Evolutionary conservation across 257 asterid genomes (phyloP).

Genomic region (Solanum chilense): DNA sequence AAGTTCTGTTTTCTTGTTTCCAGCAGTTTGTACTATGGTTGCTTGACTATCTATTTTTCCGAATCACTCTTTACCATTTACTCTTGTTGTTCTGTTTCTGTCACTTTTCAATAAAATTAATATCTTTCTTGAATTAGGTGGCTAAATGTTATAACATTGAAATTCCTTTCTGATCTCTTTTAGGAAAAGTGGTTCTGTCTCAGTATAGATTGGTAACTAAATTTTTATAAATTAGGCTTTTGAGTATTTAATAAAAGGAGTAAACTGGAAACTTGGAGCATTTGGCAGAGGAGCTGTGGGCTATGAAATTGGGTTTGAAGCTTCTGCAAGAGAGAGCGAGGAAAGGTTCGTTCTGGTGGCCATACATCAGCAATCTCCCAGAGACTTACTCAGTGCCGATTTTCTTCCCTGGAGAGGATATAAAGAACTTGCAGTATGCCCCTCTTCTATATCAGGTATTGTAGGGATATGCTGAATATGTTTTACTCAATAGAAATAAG

Average conservation of each 20-base stretch:
- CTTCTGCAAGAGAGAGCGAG: conserved; percentile 86
- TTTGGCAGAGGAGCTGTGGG: conserved; percentile 99
- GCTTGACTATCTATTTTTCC: not conserved
- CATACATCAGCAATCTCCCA: conserved; percentile 89
- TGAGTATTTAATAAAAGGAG: conserved; percentile 64
- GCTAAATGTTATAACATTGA: not conserved
- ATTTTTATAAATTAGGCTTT: conserved; percentile 46
- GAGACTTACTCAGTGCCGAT: conserved; percentile 71
- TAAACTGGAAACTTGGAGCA: conserved; percentile 81
- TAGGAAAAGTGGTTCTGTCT: not conserved
- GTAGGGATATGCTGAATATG: not conserved
- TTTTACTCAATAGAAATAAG: not conserved
- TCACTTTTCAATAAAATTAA: not conserved
- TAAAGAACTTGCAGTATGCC: conserved; percentile 86
- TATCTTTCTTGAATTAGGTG: not conserved
- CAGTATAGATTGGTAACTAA: conserved; percentile 27
- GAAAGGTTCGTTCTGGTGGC: conserved; percentile 91
- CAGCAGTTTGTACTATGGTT: not conserved
- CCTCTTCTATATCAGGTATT: conserved; percentile 94
- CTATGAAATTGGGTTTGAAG: conserved; percentile 88
- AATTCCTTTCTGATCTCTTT: not conserved
- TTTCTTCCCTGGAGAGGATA: conserved; percentile 94
- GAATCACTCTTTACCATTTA: not conserved
- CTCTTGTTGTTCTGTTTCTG: not conserved
- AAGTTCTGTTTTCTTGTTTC: not conserved